These are phyloP conservation scores for Capsicum rhomboideum DNA, from an alignment of 257 asterid genomes.

Conservation along the genomic window DNA sequence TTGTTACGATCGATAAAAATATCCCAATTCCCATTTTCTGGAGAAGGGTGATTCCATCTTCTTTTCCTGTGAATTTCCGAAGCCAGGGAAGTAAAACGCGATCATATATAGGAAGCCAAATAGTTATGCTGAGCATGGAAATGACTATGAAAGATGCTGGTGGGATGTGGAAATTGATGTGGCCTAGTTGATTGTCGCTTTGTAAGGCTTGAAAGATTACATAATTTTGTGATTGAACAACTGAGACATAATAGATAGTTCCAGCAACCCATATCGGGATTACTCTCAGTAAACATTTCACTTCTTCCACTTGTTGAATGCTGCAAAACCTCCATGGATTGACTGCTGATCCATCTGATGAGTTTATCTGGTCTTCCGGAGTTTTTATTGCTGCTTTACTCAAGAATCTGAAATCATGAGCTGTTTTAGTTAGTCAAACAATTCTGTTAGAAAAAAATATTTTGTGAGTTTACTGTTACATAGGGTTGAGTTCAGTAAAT, in stretches of 20 bases:
- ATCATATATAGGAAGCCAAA: slow-evolving; percentile 26
- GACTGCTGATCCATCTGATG: slow-evolving; percentile 15
- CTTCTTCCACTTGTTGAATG: slow-evolving; percentile 28
- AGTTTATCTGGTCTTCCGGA: slow-evolving; percentile 12
- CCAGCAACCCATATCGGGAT: slow-evolving; percentile 23
- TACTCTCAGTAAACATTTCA: slow-evolving; percentile 20
- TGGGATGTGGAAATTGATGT: slow-evolving; percentile 14
- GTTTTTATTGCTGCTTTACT: slow-evolving; percentile 21
- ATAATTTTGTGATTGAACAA: slow-evolving; percentile 7
- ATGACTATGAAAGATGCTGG: slow-evolving; percentile 21
- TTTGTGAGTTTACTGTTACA: background rate
- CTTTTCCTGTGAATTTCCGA: slow-evolving; percentile 4
- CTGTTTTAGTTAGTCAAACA: too few species aligned
- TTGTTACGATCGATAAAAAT: slow-evolving; percentile 1
- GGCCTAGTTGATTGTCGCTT: slow-evolving; percentile 7
- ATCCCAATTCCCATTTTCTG: slow-evolving; percentile 27
- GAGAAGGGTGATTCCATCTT: slow-evolving; percentile 6
- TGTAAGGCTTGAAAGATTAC: slow-evolving; percentile 25
- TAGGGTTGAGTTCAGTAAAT: background rate
- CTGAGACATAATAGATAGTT: slow-evolving; percentile 6
- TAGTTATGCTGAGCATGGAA: slow-evolving; percentile 16
- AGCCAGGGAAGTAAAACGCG: slow-evolving; percentile 17
- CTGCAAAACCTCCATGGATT: slow-evolving; percentile 30
- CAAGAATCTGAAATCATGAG: slow-evolving; percentile 8
- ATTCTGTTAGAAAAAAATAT: too few species aligned